Conservation (phyloP, 768 basidiomycete species). For the Coprinellus micaceus region DNA sequence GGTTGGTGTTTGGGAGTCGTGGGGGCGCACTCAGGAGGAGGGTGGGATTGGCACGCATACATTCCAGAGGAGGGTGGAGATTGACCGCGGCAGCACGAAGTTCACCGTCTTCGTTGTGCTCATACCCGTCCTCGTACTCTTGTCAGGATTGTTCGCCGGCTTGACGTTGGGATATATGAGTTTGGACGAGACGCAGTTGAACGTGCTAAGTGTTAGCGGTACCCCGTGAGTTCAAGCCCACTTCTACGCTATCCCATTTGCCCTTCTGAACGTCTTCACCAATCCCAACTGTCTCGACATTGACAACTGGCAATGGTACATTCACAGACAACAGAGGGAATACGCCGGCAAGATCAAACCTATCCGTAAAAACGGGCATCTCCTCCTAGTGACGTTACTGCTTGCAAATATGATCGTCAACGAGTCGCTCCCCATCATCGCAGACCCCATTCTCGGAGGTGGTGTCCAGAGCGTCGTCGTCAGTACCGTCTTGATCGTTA, state of each 20-base stretch:
- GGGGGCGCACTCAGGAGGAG: neutral
- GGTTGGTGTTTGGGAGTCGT: neutral
- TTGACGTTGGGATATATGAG: constrained; percentile 91
- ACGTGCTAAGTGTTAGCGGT: constrained; percentile 81
- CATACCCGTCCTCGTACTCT: constrained; percentile 78
- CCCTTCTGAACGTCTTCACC: neutral
- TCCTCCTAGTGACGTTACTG: constrained; percentile 77
- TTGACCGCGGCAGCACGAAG: neutral
- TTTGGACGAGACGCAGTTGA: constrained; percentile 87
- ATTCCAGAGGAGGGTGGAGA: neutral
- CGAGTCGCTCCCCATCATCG: constrained; percentile 81
- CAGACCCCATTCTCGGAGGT: constrained; percentile 76
- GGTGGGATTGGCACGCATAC: too few species aligned
- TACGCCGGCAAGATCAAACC: constrained; percentile 86
- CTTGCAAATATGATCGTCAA: constrained; percentile 92
- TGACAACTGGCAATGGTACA: neutral
- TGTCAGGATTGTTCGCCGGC: constrained; percentile 88
- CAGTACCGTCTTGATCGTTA: constrained; percentile 82
- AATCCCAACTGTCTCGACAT: constrained; percentile 1
- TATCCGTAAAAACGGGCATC: constrained; percentile 78
- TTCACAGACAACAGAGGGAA: constrained; percentile 62
- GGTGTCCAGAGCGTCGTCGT: constrained; percentile 74
- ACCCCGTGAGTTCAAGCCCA: constrained; percentile 44
- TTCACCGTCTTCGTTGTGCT: constrained; percentile 46
- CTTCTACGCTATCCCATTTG: constrained; percentile 22